Evolutionary conservation across 768 basidiomycete species (phyloP).

Genomic region (Phylloporus sp.): DNA sequence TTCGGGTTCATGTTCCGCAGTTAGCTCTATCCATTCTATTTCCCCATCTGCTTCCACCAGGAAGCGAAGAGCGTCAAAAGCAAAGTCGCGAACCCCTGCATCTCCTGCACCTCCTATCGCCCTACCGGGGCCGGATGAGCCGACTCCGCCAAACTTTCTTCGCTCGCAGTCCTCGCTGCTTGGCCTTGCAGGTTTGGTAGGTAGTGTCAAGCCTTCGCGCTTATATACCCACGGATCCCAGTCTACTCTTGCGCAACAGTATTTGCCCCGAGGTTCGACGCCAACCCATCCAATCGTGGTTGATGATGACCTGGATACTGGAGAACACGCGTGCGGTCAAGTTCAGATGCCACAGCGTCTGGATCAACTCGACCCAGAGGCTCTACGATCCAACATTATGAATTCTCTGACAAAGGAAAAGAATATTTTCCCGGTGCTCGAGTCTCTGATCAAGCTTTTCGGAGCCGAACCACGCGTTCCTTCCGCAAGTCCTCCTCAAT

Average conservation of each 20-base stretch:
- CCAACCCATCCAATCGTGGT: slow-evolving; percentile 67
- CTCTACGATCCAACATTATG: slow-evolving; percentile 56
- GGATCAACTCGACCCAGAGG: slow-evolving; percentile 36
- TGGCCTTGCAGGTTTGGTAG: slow-evolving; percentile 69
- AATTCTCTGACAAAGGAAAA: slow-evolving; percentile 56
- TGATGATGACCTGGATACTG: slow-evolving; percentile 49
- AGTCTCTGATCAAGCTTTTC: slow-evolving; percentile 58
- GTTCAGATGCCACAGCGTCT: slow-evolving; percentile 12
- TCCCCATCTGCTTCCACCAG: slow-evolving; percentile 18
- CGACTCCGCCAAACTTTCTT: slow-evolving; percentile 63
- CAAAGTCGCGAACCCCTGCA: slow-evolving; percentile 42
- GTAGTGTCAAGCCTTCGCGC: slow-evolving; percentile 54
- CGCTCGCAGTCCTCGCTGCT: slow-evolving; percentile 71
- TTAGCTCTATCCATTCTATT: neutral
- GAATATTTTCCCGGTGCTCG: slow-evolving; percentile 63
- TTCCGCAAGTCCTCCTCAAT: slow-evolving; percentile 1
- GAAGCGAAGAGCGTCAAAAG: slow-evolving; percentile 33
- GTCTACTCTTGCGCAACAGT: slow-evolving; percentile 29
- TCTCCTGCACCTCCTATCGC: slow-evolving; percentile 52
- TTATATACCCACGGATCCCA: slow-evolving; percentile 10
- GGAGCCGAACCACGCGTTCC: slow-evolving; percentile 31
- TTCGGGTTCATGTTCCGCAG: slow-evolving; percentile 10
- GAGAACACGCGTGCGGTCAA: neutral
- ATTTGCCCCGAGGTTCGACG: slow-evolving; percentile 47
- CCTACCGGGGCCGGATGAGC: slow-evolving; percentile 59